These are phyloP conservation scores for Allantophomopsis lycopodina DNA, from an alignment of 2,329 filamentous ascomycete species.

Conservation along the genomic window DNA sequence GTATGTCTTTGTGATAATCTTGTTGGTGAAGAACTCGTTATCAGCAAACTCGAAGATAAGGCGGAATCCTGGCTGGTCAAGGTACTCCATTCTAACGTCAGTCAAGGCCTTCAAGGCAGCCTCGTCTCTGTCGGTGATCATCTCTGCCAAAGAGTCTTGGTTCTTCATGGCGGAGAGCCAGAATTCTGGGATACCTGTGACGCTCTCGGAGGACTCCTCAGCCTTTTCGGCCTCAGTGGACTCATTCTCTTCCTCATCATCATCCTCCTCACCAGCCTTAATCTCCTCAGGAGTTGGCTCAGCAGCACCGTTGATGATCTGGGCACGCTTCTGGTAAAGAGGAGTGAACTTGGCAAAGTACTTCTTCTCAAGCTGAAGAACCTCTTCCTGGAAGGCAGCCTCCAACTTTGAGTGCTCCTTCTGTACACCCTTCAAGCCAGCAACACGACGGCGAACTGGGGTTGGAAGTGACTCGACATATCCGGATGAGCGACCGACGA, in stretches of 20 bases:
- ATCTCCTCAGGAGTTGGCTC: constrained; percentile 86
- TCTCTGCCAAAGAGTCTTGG: constrained; percentile 90
- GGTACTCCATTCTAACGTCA: constrained; percentile 98
- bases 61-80: constrained; percentile 94
- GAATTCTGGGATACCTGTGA: constrained; percentile 89
- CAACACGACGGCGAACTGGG: constrained; percentile 81
- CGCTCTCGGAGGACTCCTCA: constrained; percentile 32
- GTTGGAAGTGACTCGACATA: constrained; percentile 94
- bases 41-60: constrained; percentile 94
- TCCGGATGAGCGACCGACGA: constrained; percentile 89
- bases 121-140: constrained; percentile 97
- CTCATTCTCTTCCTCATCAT: constrained; percentile 48
- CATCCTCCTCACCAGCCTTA: constrained; percentile 70
- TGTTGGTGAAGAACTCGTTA: constrained; percentile 97
- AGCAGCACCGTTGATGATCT: constrained; percentile 74
- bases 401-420: constrained; percentile 98
- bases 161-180: constrained; percentile 99
- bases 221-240: constrained; percentile 33
- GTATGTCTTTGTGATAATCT: constrained; percentile 94
- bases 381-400: constrained; percentile 96
- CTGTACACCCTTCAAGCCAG: constrained; percentile 93
- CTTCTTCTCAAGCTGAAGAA: constrained; percentile 97
- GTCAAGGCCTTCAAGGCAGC: constrained; percentile 76
- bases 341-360: constrained; percentile 98
- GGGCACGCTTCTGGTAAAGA: constrained; percentile 86